Percentiles rank a stretch among this genome's conserved stretches.
phyloP scores from a whole-genome alignment of 164 flowering plant species.

The Magnolia kwangsiensis region DNA sequence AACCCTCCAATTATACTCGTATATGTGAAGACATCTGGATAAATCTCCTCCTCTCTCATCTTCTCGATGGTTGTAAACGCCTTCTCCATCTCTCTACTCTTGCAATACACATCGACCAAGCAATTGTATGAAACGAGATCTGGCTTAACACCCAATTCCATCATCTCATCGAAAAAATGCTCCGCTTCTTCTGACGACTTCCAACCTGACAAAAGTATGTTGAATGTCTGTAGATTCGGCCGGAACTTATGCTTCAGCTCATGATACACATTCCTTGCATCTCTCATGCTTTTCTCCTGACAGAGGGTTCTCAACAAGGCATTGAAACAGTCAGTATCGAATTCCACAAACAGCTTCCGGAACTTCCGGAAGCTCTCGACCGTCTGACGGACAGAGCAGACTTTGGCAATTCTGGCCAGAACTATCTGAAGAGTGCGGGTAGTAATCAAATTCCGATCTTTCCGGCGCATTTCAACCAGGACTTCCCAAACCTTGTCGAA shows the following conservation, averaged over 20 bases:
- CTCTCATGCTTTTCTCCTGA: conserved; percentile 89
- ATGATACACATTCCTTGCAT: conserved; percentile 88
- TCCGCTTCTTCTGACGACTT: conserved; percentile 80
- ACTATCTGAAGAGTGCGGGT: conserved; percentile 63
- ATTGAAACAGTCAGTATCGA: conserved; percentile 57
- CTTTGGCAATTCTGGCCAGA: conserved; percentile 70
- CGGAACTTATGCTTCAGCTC: conserved; percentile 54
- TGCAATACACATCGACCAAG: conserved; percentile 83
- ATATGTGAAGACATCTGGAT: conserved; percentile 69
- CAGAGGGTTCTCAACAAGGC: conserved; percentile 75
- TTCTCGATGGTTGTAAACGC: conserved; percentile 51
- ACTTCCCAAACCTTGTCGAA: conserved; percentile 64
- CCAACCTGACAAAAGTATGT: conserved; percentile 83
- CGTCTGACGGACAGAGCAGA: conserved; percentile 68
- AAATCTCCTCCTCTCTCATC: conserved; percentile 54
- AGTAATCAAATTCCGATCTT: conserved; percentile 57
- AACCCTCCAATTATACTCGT: conserved; percentile 82
- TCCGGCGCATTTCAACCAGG: conserved; percentile 44
- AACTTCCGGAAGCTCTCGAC: conserved; percentile 69
- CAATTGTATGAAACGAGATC: conserved; percentile 83
- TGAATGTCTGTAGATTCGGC: conserved; percentile 75
- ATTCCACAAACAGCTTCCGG: conserved; percentile 40
- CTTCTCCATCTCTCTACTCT: conserved; percentile 61
- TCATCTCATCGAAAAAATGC: conserved; percentile 71
- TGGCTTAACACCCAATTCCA: conserved; percentile 60